phyloP scores from a whole-genome alignment of 2,329 filamentous ascomycete species.

The Verticillium nubilum region DNA sequence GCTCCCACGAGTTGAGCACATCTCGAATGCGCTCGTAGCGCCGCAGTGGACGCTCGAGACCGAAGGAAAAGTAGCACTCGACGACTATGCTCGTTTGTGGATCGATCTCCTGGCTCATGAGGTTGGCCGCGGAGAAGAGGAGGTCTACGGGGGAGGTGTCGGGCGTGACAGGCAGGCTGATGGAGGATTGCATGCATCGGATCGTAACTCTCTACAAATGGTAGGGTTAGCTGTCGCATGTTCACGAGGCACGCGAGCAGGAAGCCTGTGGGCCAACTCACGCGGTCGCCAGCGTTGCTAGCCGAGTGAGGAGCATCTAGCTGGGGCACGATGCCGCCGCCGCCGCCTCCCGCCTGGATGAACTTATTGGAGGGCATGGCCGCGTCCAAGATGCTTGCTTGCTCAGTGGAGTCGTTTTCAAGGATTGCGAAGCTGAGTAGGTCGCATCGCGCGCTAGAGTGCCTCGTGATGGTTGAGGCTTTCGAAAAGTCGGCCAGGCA shows the following conservation, averaged over 20 bases:
- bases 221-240: not conserved
- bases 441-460: not conserved
- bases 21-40: slow-evolving; percentile 83
- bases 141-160: slow-evolving; percentile 73
- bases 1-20: slow-evolving; percentile 89
- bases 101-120: slow-evolving; percentile 59
- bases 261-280: slow-evolving; percentile 34
- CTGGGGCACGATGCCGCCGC: slow-evolving; percentile 40
- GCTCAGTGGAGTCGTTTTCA: not conserved
- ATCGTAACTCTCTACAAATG: slow-evolving; percentile 59
- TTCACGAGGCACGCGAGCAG: not conserved
- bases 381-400: not conserved
- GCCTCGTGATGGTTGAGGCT: not conserved
- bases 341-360: slow-evolving; percentile 39
- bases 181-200: slow-evolving; percentile 62
- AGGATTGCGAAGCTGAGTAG: not conserved
- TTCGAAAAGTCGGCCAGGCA: not conserved
- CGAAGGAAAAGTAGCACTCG: slow-evolving; percentile 70
- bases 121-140: slow-evolving; percentile 59
- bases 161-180: slow-evolving; percentile 66
- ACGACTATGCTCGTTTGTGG: slow-evolving; percentile 64
- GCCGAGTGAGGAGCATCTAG: slow-evolving; percentile 76
- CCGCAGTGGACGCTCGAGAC: slow-evolving; percentile 75
- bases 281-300: slow-evolving; percentile 72
- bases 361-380: slow-evolving; percentile 11